These are phyloP conservation scores for Mycena venus DNA, from an alignment of 768 basidiomycete genomes.

Conservation along the genomic window DNA sequence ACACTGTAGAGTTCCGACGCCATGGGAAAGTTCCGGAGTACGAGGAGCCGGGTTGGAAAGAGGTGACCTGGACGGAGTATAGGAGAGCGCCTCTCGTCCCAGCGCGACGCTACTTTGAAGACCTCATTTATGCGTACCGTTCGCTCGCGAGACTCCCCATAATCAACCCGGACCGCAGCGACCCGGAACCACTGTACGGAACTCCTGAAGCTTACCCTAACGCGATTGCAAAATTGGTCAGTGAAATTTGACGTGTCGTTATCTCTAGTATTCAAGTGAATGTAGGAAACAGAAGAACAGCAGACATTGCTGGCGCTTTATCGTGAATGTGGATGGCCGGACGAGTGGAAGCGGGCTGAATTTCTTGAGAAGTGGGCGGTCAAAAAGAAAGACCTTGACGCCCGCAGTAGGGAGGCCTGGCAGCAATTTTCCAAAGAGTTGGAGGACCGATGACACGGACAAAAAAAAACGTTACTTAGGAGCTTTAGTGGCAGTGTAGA, in stretches of 20 bases:
- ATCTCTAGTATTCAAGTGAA: not conserved
- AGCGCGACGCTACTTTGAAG: conserved; percentile 12
- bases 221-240: not conserved
- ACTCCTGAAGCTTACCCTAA: not conserved
- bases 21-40: not conserved
- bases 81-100: conserved; percentile 19
- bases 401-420: not conserved
- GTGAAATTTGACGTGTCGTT: not conserved
- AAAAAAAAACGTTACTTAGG: not conserved
- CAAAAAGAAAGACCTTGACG: not conserved
- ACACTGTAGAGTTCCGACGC: conserved; percentile 17
- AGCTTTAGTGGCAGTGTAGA: not conserved
- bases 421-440: too few relatives aligned
- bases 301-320: not conserved
- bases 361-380: conserved; percentile 10
- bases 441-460: not conserved
- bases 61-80: conserved; percentile 1
- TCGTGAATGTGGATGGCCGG: conserved; percentile 20
- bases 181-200: not conserved
- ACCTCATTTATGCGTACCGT: conserved; percentile 21
- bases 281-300: not conserved
- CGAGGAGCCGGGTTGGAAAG: not conserved
- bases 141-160: conserved; percentile 21
- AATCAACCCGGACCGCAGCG: not conserved
- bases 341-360: conserved; percentile 17